Conservation (phyloP, 345 rosid genomes). For the Euphorbia pulcherrima region DNA sequence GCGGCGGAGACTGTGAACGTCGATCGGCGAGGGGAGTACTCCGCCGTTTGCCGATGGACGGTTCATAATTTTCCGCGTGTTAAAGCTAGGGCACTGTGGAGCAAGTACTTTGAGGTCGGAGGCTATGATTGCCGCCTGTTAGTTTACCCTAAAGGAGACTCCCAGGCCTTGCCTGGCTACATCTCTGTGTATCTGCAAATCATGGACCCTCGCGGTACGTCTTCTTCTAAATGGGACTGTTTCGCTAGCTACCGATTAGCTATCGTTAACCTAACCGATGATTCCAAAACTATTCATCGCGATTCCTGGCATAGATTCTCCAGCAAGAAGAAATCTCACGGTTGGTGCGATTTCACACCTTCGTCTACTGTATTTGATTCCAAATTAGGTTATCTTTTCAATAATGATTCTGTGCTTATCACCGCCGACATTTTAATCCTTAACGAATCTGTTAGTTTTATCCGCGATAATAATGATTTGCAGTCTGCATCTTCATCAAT, state of each 20-base stretch:
- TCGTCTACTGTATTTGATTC: constrained; percentile 76
- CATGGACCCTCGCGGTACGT: constrained; percentile 89
- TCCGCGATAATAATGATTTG: constrained; percentile 72
- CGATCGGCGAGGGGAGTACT: constrained; percentile 76
- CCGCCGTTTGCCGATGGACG: constrained; percentile 91
- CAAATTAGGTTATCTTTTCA: constrained; percentile 68
- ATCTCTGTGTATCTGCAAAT: constrained; percentile 88
- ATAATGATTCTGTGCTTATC: constrained; percentile 63
- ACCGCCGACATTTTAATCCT: constrained; percentile 88
- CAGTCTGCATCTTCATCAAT: constrained; percentile 40
- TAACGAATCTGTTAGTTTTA: constrained; percentile 76
- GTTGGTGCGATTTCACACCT: constrained; percentile 98
- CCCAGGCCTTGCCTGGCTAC: constrained; percentile 93
- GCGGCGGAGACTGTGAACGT: constrained; percentile 73
- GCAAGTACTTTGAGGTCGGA: constrained; percentile 97
- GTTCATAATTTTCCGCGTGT: constrained; percentile 72
- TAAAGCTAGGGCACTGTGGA: constrained; percentile 89
- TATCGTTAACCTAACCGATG: constrained; percentile 67
- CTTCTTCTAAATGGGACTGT: constrained; percentile 92
- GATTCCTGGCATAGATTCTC: constrained; percentile 99
- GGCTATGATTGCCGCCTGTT: constrained; percentile 94
- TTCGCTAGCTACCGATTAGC: constrained; percentile 94
- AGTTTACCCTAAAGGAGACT: constrained; percentile 94
- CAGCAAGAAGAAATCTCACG: constrained; percentile 93
- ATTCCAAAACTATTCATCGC: constrained; percentile 81